Percentiles rank a stretch among this genome's conserved stretches.
Conservation (phyloP, 768 basidiomycete species). For the Pulveroboletus sp. region DNA sequence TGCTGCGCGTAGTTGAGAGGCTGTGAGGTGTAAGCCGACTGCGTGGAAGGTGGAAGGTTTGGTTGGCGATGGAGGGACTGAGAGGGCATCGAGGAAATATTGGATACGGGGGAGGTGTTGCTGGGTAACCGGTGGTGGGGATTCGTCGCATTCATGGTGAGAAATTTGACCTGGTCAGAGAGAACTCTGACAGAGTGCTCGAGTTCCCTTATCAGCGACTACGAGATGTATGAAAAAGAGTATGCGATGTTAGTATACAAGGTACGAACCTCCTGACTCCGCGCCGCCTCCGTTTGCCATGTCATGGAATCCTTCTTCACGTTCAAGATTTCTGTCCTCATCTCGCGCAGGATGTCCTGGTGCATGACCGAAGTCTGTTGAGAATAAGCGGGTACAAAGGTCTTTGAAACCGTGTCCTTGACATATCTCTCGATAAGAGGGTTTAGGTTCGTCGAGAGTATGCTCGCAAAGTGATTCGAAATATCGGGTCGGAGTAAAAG, state of each 20-base stretch:
- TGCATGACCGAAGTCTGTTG: slow-evolving; percentile 73
- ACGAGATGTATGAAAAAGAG: slow-evolving; percentile 9
- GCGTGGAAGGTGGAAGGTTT: slow-evolving; percentile 36
- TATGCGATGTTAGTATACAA: neutral
- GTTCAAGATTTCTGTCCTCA: slow-evolving; percentile 67
- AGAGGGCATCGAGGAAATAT: slow-evolving; percentile 35
- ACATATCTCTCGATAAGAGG: slow-evolving; percentile 78
- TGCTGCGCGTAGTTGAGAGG: slow-evolving; percentile 31
- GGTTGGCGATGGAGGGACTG: slow-evolving; percentile 34
- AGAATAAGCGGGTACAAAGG: slow-evolving; percentile 69
- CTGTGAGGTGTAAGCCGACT: slow-evolving; percentile 29
- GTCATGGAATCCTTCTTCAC: slow-evolving; percentile 75
- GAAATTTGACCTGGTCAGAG: slow-evolving; percentile 78
- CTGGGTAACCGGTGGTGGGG: slow-evolving; percentile 32
- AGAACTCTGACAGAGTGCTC: slow-evolving; percentile 72
- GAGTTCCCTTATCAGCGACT: slow-evolving; percentile 76
- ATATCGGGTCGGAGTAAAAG: slow-evolving; percentile 73
- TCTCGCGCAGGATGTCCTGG: slow-evolving; percentile 72
- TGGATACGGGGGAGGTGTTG: slow-evolving; percentile 32
- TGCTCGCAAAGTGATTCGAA: slow-evolving; percentile 68
- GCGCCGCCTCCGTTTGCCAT: slow-evolving; percentile 77
- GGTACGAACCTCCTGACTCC: slow-evolving; percentile 67
- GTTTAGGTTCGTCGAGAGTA: slow-evolving; percentile 64
- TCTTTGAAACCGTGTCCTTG: slow-evolving; percentile 71
- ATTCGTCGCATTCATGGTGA: slow-evolving; percentile 51